These are phyloP conservation scores for Lichina pygmaea DNA, from an alignment of 495 filamentous ascomycete genomes.

Conservation along the genomic window DNA sequence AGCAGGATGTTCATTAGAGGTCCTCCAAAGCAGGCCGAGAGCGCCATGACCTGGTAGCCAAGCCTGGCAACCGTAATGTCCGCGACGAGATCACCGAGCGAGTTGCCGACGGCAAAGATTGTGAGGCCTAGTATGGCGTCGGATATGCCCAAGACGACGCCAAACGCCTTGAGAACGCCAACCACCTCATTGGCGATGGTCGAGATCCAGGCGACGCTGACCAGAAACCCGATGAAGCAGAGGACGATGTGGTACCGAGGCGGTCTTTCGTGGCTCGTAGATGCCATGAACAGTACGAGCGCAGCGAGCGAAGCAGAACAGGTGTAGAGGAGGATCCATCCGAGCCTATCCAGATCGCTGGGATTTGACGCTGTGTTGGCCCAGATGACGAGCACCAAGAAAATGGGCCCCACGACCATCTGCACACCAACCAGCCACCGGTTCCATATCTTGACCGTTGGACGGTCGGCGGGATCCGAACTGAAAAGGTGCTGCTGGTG, in stretches of 20 bases:
- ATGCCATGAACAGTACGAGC: conserved; percentile 31
- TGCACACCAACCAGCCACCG: conserved; percentile 73
- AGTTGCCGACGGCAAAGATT: conserved; percentile 91
- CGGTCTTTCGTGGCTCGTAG: conserved; percentile 27
- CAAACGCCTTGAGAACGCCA: conserved; percentile 76
- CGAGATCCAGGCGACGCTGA: conserved; percentile 84
- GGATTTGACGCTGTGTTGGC: conserved; percentile 29
- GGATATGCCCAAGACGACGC: conserved; percentile 75
- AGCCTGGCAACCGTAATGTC: conserved; percentile 82
- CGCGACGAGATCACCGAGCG: conserved; percentile 78
- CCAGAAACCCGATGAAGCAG: conserved; percentile 74
- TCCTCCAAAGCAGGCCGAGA: conserved; percentile 86
- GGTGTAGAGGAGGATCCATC: conserved; percentile 37
- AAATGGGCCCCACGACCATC: conserved; percentile 66
- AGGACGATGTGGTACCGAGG: conserved; percentile 46
- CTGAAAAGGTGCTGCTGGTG: too few species aligned
- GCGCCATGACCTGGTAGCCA: conserved; percentile 91
- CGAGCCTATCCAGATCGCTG: conserved; percentile 12
- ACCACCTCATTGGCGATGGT: conserved; percentile 94
- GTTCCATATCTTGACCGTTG: conserved; percentile 42
- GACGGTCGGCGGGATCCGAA: not conserved
- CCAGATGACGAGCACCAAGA: conserved; percentile 54
- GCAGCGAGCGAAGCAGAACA: conserved; percentile 41
- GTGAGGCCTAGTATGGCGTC: conserved; percentile 92
- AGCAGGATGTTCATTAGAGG: conserved; percentile 95